Evolutionary conservation across 1,284 basidiomycete genomes (phyloP), one percentile per base, ranked within the genome.

Genomic region (Entoloma clypeatum): DNA sequence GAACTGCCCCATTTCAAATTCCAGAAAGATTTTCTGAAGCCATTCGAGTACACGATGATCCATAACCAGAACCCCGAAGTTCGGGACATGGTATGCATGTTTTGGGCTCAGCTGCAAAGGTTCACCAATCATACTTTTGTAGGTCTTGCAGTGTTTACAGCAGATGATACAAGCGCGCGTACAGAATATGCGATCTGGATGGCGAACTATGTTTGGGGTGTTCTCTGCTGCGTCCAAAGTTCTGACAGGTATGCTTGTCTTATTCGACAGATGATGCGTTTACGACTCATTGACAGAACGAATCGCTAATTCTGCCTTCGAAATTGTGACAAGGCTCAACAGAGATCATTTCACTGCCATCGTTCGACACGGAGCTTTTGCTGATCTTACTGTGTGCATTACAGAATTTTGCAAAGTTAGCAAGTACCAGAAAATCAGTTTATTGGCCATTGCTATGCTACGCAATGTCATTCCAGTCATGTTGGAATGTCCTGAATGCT

Each of bases 321-420:
- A 99, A 59, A 87, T 99, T 34, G 94, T 99, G 19, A 92, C 87
- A 25, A 79, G 87, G 49, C 67, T 99, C 28, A 95, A 97, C 68
- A 80, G 79, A 54, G 86, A 95, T 41, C 90, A 97, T 63, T 96
- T 99, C 63, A 59, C 76, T n/a, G 79, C 85, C 11, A 88, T 99
- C 44, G 87, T 99, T 35, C 83, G 82, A 36, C 82, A 95, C 60
- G 95, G 95, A 23, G 85, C 94, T 4, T 98, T 99, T 60, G 90
- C 93, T 38, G 96, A 99, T 64, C 64, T 99, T 42, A 95, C 91
- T 7, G 91, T 94, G 28, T 99, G 97, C 69, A 86, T 99, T 47
- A 98, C 96, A 24, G 95, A 98, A 63, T 99, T 99, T 66, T 96
- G 92, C 74, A 98, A 99, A 77, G 91, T 94, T 50, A 92, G 83